phyloP scores from a whole-genome alignment of 305 asterid genomes.

The Plantago coronopus region DNA sequence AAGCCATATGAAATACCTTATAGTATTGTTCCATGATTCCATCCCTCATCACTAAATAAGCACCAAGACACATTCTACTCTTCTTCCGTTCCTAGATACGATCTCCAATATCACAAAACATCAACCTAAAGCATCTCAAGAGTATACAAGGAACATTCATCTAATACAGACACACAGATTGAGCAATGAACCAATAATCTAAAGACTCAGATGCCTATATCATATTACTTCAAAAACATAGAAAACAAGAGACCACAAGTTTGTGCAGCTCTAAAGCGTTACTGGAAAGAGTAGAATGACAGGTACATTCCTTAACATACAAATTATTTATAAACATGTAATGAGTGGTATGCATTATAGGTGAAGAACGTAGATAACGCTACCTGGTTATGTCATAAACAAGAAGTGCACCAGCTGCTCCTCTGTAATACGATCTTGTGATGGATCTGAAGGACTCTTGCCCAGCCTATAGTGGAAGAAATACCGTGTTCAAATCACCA shows the following conservation, averaged over 20 bases:
- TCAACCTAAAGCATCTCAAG: too few species aligned
- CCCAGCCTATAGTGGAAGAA: constrained; percentile 49
- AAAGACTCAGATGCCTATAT: not conserved
- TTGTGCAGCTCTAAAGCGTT: not conserved
- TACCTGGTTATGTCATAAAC: constrained; percentile 82
- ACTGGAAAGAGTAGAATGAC: not conserved
- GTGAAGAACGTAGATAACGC: not conserved
- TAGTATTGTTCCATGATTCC: not conserved
- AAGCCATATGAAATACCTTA: not conserved
- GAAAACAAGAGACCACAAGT: not conserved
- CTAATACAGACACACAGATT: not conserved
- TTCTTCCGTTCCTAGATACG: not conserved
- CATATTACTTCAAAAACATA: not conserved
- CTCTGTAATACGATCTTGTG: constrained; percentile 81
- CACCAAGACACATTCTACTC: not conserved
- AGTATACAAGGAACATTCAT: too few species aligned
- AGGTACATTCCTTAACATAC: not conserved
- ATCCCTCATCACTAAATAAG: not conserved
- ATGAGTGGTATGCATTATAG: not conserved
- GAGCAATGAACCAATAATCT: not conserved
- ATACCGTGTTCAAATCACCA: not conserved
- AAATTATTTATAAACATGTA: too few species aligned
- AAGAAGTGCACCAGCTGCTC: constrained; percentile 89
- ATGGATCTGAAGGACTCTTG: constrained; percentile 81
- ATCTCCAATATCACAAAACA: not conserved